Base-by-base conservation (phyloP, 306 rosid species). In the Gynostemma pentaphyllum region DNA sequence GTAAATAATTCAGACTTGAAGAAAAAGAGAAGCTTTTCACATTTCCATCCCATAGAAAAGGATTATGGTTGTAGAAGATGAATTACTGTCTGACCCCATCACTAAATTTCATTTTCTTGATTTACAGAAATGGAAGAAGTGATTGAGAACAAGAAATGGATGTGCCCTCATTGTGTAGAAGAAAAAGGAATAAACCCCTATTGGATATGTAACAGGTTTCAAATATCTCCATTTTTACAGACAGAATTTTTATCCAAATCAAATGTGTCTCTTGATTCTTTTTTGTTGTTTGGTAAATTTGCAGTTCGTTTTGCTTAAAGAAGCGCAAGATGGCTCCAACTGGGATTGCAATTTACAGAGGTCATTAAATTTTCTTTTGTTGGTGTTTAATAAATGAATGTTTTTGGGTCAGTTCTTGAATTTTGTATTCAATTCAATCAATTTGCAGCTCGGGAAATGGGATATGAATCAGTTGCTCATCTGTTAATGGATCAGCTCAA, bases 191-290 rank as follows among this genome's bases (percentile, higher is more conserved):
- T 40, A 9, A 76, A 50, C 6, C 87, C 89, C 50, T 75, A 74
- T 57, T 87, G 95, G 95, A 79, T 87, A 68, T 87, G 95, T 61
- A 87, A 82, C 89, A 85, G 95, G 95, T 87, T 70, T 67, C 7
- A 13, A 30, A 14, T 10, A 23, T 48, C 62, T 13, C n/a, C 18
- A 0, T 19, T 22, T 46, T 64, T 8, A 3, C 3, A 2, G 3
- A 32, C 37, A 32, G 57, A 26, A 51, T 24, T 26, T 26, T 22
- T 12, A 11, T 49, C 30, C 0, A 2, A 21, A 49, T 49, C 4
- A 24, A 49, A 1, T 11, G 2, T n/a, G n/a, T n/a, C n/a, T n/a
- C n/a, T 26, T 26, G 29, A 19, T 5, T 37, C 27, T 19, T 27
- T 22, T 9, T 36, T 52, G 37, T 40, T 65, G 36, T 26, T 53